Evolutionary conservation across 306 rosid genomes (phyloP).

Genomic region (Astragalus membranaceus): DNA sequence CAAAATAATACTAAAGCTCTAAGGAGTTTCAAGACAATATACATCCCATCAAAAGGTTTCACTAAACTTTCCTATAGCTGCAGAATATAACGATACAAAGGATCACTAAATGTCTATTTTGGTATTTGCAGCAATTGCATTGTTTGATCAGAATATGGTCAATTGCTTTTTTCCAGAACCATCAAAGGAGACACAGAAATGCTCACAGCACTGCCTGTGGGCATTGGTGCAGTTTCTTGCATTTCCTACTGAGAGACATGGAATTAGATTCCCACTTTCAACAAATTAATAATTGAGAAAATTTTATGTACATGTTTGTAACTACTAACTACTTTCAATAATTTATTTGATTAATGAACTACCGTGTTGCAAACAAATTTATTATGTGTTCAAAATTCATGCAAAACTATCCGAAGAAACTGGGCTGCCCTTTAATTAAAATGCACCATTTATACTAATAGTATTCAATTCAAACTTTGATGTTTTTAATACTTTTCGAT

Average conservation of each 20-base stretch:
- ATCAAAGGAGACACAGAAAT: conserved; percentile 49
- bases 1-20: too few species aligned
- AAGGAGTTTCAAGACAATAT: too few species aligned
- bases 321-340: neutral
- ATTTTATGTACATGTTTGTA: neutral
- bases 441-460: neutral
- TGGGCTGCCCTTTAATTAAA: neutral
- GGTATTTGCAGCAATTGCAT: conserved; percentile 65
- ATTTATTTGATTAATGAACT: neutral
- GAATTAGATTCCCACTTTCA: conserved; percentile 69
- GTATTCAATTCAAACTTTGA: neutral
- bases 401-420: neutral
- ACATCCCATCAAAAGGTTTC: too few species aligned
- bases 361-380: neutral
- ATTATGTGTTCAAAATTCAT: neutral
- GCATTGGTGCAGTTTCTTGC: conserved; percentile 54
- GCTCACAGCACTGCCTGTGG: conserved; percentile 59
- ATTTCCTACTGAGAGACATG: conserved; percentile 67
- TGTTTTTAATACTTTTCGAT: neutral
- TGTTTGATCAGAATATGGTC: conserved; percentile 61
- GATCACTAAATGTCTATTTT: conserved; percentile 44
- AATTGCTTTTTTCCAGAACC: conserved; percentile 62
- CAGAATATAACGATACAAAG: too few species aligned
- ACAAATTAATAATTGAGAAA: conserved; percentile 16
- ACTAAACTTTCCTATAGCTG: too few species aligned